Evolutionary conservation across 768 basidiomycete species (phyloP), one percentile per base, ranked within the genome.

Genomic region (Rhizopogon rudus): DNA sequence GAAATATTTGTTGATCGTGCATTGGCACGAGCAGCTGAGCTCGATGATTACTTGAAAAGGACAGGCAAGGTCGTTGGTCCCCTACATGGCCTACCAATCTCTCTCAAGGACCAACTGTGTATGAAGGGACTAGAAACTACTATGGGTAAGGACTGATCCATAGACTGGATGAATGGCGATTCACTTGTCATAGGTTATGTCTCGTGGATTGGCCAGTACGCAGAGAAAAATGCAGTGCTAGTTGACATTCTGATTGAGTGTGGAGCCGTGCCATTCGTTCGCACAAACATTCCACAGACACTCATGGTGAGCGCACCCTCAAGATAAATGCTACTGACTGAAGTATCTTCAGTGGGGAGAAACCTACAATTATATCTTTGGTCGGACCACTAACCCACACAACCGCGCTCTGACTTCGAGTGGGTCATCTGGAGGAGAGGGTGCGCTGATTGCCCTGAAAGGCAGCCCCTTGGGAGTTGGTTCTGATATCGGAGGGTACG

Each of bases 341-440:
- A 41, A 39, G 51, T 51, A 31, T 40, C 3, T 54, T 1, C 61
- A 89, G 89, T 89, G 84, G 80, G 75, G 78, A 1, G 92, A 95
- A 66, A 87, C 88, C 0, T 82, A 76, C 72, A 94, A 93, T 63
- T 70, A 83, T 58, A 75, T 92, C 29, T 93, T 87, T 61, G 91
- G 91, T 2, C 76, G 88, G 51, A 93, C 92, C 0, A 63, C 72
- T 13, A 92, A 93, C 62, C 91, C 91, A 0, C 74, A 77, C 64
- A 91, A 93, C 65, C 80, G 86, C 10, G 75, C 76, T 16, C 73
- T 90, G 44, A 90, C 87, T 5, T 71, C 75, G 5, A 91, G 91
- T 12, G 93, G 92, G 1, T 93, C 89, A 0, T 88, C 86, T 3
- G 93, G 93, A 5, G 92, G 92, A 33, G 93, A 94, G 72, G 88